phyloP scores from a whole-genome alignment of 2,329 filamentous ascomycete species.

The Fusarium bulbicola region DNA sequence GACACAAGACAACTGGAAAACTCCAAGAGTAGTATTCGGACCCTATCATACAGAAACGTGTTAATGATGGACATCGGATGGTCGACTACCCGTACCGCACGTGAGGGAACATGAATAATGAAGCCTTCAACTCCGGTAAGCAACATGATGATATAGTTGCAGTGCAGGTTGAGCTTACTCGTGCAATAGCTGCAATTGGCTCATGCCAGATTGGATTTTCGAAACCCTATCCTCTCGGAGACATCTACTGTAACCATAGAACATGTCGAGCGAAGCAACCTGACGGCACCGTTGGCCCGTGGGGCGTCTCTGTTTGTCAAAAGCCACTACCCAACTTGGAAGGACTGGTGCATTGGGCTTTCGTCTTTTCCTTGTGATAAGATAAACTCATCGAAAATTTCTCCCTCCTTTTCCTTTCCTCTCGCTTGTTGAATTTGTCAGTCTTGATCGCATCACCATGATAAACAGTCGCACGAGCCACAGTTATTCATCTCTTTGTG shows the following conservation, averaged over 20 bases:
- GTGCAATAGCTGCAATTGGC: constrained; percentile 10
- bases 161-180: background rate
- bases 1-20: constrained; percentile 4
- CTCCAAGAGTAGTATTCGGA: constrained; percentile 18
- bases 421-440: background rate
- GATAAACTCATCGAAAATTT: background rate
- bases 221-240: constrained; percentile 12
- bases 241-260: constrained; percentile 8
- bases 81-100: background rate
- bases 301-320: constrained; percentile 21
- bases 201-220: background rate
- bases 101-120: constrained; percentile 10
- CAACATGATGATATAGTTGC: background rate
- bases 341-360: constrained; percentile 25
- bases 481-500: constrained; percentile 8
- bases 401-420: background rate
- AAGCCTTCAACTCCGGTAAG: background rate
- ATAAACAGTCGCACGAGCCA: constrained; percentile 22
- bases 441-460: background rate
- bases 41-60: background rate
- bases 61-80: background rate
- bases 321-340: constrained; percentile 14
- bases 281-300: constrained; percentile 22
- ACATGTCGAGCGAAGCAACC: constrained; percentile 26
- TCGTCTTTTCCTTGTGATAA: background rate